Percentiles rank a stretch among this genome's conserved stretches.
These are phyloP conservation scores for Pichia insulana DNA, from an alignment of 805 yeast species.

Conservation along the genomic window DNA sequence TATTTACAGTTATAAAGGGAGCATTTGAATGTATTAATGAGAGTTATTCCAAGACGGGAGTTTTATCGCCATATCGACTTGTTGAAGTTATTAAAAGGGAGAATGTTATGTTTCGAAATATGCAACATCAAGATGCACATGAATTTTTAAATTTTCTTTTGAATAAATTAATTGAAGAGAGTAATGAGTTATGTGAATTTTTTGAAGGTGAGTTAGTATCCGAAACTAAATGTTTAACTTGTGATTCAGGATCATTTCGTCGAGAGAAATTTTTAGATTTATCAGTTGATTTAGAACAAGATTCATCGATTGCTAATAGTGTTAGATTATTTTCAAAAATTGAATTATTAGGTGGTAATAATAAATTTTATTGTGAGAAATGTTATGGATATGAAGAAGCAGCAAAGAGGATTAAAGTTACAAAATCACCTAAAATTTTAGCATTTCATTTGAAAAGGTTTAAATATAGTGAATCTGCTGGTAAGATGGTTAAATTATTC, in stretches of 20 bases:
- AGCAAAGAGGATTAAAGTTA: constrained; percentile 76
- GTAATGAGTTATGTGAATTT: constrained; percentile 31
- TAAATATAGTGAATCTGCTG: constrained; percentile 78
- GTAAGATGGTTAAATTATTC: constrained; percentile 76
- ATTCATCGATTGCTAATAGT: constrained; percentile 68
- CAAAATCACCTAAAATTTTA: constrained; percentile 65
- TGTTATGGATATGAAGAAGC: constrained; percentile 93
- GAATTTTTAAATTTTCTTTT: constrained; percentile 85
- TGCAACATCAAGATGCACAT: constrained; percentile 98
- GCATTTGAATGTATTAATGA: constrained; percentile 78
- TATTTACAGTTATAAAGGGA: constrained; percentile 70
- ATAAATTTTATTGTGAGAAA: constrained; percentile 87
- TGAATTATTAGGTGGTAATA: constrained; percentile 77
- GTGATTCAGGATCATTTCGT: constrained; percentile 73
- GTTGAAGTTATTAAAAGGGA: constrained; percentile 71
- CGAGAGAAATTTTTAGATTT: constrained; percentile 84
- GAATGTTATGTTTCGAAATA: constrained; percentile 76
- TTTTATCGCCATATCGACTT: constrained; percentile 72
- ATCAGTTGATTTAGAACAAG: constrained; percentile 72
- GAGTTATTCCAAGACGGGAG: constrained; percentile 60
- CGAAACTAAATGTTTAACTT: constrained; percentile 82
- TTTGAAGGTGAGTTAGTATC: constrained; percentile 83
- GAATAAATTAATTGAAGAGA: constrained; percentile 55
- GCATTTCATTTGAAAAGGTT: constrained; percentile 86
- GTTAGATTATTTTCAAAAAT: constrained; percentile 74